Evolutionary conservation across 371 early-diverging fungal species (phyloP).

Genomic region (Dinochytrium kinnereticum): DNA sequence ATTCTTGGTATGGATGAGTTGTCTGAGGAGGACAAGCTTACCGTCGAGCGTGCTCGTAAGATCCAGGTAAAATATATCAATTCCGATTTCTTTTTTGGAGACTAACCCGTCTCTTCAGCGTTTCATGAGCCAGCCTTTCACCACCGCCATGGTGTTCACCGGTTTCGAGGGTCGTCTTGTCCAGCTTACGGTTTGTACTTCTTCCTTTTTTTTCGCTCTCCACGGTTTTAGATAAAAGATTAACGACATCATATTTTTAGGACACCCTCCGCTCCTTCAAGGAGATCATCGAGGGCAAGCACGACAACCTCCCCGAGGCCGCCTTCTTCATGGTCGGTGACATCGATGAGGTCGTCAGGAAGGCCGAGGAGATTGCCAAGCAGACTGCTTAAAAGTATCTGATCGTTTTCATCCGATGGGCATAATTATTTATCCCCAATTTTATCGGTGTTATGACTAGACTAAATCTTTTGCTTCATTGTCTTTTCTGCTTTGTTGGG

Average conservation of each 20-base stretch:
- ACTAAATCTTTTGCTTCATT: too few relatives aligned
- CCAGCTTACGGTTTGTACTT: conserved; percentile 56
- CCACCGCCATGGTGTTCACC: conserved; percentile 96
- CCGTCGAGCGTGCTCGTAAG: conserved; percentile 85
- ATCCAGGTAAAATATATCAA: conserved; percentile 45
- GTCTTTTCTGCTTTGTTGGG: too few relatives aligned
- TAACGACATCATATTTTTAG: conserved; percentile 42
- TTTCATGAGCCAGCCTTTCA: conserved; percentile 98
- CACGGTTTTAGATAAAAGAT: too few relatives aligned
- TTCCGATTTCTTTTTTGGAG: background rate
- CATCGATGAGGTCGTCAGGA: conserved; percentile 91
- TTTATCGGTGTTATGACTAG: too few relatives aligned
- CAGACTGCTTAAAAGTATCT: conserved; percentile 19
- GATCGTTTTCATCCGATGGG: too few relatives aligned
- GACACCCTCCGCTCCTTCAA: conserved; percentile 97
- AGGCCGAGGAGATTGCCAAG: conserved; percentile 91
- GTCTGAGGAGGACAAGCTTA: conserved; percentile 97
- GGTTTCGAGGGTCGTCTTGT: conserved; percentile 97
- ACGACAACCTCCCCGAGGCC: conserved; percentile 92
- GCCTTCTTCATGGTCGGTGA: conserved; percentile 98
- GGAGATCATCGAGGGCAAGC: conserved; percentile 96
- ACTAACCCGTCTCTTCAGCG: conserved; percentile 63
- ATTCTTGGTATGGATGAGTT: conserved; percentile 93
- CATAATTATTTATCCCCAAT: too few relatives aligned
- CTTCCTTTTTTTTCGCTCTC: background rate